A percentile compares a stretch with the other conserved stretches of the same genome.
Evolutionary conservation across 148 eudicot genomes (phyloP).

Genomic region (Persicaria maculosa): DNA sequence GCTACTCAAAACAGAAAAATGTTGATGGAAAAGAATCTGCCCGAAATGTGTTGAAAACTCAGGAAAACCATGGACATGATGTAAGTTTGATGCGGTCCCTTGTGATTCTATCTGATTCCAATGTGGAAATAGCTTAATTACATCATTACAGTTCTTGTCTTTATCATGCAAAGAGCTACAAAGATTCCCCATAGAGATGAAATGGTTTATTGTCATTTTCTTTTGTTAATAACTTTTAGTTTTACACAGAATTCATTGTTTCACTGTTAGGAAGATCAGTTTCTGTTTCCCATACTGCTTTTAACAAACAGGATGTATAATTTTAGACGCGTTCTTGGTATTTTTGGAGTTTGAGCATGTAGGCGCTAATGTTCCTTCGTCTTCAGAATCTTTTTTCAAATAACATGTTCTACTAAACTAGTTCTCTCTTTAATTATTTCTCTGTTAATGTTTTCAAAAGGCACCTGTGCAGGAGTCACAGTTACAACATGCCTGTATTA

Average conservation of each 20-base stretch:
- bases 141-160: not conserved
- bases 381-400: not conserved
- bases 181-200: not conserved
- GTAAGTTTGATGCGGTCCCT: conserved; percentile 39
- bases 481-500: not conserved
- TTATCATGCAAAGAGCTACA: not conserved
- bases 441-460: not conserved
- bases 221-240: not conserved
- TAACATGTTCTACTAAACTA: no score
- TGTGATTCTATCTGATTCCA: not conserved
- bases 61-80: conserved; percentile 48
- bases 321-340: not conserved
- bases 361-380: not conserved
- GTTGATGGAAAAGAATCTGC: conserved; percentile 44
- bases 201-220: not conserved
- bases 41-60: conserved; percentile 49
- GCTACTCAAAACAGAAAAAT: conserved; percentile 31
- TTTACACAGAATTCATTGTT: no score
- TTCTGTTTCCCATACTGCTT: not conserved
- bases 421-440: no score
- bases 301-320: not conserved
- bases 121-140: not conserved
- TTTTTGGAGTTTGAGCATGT: not conserved
- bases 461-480: not conserved
- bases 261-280: not conserved